Base-by-base conservation (phyloP, 345 rosid genomes). In the Luvunga scandens region DNA sequence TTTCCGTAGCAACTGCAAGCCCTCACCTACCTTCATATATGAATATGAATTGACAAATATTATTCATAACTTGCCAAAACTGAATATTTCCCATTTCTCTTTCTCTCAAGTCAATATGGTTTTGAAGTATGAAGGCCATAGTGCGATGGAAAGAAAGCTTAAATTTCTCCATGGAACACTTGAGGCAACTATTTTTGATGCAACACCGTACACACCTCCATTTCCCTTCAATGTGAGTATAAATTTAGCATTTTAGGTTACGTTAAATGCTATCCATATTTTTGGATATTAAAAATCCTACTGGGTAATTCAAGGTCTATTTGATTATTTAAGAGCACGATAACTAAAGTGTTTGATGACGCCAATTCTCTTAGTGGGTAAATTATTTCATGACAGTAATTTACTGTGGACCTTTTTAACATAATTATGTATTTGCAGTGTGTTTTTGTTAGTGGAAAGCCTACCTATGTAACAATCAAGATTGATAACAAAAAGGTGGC, bases 141-240 rank as follows among this genome's bases (percentile, higher is more conserved):
- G 1, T 24, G 30, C 39, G 64, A 87, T 84, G 93, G 90, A 84
- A 65, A 78, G 77, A 31, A 83, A 82, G 57, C 80, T 66, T 39
- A 86, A 81, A 73, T 89, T 85, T 71, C 89, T 95, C 71, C 98
- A 95, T 80, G 98, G 98, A 78, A 95, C 98, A 77, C 89, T 95
- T 62, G 98, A 95, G 87, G 90, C 82, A 62, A 88, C 94, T 70
- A 89, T 95, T 63, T 93, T 95, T 73, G 87, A 91, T 75, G 95
- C 98, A 55, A 93, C 98, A 39, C 88, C 92, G 48, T 87, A 77
- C 76, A 67, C 72, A n/a, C 88, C 94, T 31, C 56, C 89, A 67
- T 91, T 89, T 87, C 92, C 95, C 70, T 83, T 89, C 87, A 88
- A 80, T 84, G 98, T 89, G 87, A 88, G 93, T 81, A 65, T 22